phyloP scores from a whole-genome alignment of 257 asterid species.

The Henckelia pumila region DNA sequence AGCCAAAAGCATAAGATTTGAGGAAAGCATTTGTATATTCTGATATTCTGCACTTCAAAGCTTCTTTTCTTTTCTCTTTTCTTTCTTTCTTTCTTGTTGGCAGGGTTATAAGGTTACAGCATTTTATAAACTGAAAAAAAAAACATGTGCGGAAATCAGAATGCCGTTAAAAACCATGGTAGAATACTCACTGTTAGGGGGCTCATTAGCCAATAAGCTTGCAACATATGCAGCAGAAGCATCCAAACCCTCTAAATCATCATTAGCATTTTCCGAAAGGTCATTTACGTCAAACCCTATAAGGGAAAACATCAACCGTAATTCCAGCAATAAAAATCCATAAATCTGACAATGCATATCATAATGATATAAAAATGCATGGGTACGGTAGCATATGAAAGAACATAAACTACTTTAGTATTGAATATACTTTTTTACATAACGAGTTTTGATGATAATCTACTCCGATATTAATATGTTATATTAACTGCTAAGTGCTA shows the following conservation, averaged over 20 bases:
- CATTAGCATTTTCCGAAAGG: slow-evolving; percentile 71
- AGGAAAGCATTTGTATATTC: slow-evolving; percentile 7
- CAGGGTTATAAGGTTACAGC: not conserved
- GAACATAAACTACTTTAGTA: not conserved
- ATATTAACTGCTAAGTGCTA: not conserved
- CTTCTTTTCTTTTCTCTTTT: not conserved
- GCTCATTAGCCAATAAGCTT: slow-evolving; percentile 80
- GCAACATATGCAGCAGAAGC: slow-evolving; percentile 88
- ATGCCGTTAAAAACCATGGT: not conserved
- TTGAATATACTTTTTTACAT: not conserved
- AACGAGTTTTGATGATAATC: not conserved
- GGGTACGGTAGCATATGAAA: not conserved
- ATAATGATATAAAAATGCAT: not conserved
- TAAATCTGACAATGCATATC: slow-evolving; percentile 6
- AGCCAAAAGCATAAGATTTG: slow-evolving; percentile 8
- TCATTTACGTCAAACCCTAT: slow-evolving; percentile 89
- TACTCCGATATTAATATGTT: not conserved
- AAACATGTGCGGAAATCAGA: slow-evolving; percentile 3
- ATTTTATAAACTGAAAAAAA: slow-evolving; percentile 10
- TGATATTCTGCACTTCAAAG: slow-evolving; percentile 11
- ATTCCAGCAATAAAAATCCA: slow-evolving; percentile 20
- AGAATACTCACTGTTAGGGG: slow-evolving; percentile 64
- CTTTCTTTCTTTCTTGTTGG: not conserved
- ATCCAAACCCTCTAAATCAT: slow-evolving; percentile 81
- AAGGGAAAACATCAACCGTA: slow-evolving; percentile 17